A percentile compares a stretch with the other conserved stretches of the same genome.
These are phyloP conservation scores for Trypanosoma congolense DNA, from an alignment of 208 protist genomes.

Conservation along the genomic window DNA sequence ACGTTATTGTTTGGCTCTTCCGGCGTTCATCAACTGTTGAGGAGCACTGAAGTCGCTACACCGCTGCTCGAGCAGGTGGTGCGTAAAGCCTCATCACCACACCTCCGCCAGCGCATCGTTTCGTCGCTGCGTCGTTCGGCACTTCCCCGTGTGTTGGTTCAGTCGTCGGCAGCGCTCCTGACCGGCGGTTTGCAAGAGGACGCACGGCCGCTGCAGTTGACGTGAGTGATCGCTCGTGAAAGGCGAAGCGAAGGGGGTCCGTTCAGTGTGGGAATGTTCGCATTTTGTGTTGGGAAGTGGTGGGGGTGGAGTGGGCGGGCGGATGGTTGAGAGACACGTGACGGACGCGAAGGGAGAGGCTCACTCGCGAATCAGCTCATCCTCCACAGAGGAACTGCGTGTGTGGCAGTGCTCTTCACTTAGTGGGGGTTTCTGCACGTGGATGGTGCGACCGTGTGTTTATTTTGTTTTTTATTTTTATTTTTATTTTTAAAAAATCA, in stretches of 20 bases:
- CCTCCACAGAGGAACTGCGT: too few relatives aligned
- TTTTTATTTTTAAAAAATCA: too few relatives aligned
- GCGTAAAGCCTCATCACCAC: constrained; percentile 34
- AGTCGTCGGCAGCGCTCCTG: constrained; percentile 13
- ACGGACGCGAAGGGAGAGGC: neutral
- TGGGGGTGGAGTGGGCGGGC: neutral
- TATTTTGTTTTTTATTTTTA: too few relatives aligned
- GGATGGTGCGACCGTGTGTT: too few relatives aligned
- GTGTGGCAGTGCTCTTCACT: too few relatives aligned
- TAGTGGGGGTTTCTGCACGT: too few relatives aligned
- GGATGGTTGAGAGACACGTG: neutral
- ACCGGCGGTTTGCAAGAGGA: constrained; percentile 2
- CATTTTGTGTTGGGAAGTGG: too few relatives aligned
- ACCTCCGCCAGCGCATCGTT: constrained; percentile 50
- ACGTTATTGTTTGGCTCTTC: constrained; percentile 60
- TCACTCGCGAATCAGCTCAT: too few relatives aligned
- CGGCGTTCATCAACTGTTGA: constrained; percentile 58
- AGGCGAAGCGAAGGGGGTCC: too few relatives aligned
- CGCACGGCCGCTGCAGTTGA: too few relatives aligned
- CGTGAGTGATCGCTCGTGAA: too few relatives aligned
- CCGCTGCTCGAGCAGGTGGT: constrained; percentile 63
- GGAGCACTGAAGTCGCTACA: constrained; percentile 34
- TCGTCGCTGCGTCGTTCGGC: constrained; percentile 35
- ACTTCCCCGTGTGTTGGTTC: constrained; percentile 52
- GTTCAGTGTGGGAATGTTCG: too few relatives aligned